phyloP scores from a whole-genome alignment of 2,329 filamentous ascomycete species.

The Sarocladium oryzae region DNA sequence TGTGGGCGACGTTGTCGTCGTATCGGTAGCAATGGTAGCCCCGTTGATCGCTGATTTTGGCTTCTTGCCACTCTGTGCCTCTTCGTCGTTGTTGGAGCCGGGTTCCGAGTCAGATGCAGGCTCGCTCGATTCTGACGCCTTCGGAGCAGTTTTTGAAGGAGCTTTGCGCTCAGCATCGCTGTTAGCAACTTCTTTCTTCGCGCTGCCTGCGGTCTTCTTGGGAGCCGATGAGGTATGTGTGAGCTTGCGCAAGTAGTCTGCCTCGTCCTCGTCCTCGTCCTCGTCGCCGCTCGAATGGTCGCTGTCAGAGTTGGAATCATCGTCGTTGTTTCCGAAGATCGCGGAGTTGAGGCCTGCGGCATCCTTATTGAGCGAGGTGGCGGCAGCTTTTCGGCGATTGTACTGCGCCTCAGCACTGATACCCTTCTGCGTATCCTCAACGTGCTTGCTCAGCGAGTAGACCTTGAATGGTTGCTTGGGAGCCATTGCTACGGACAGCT shows the following conservation, averaged over 20 bases:
- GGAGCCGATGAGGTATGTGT: slow-evolving; percentile 6
- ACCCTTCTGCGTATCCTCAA: slow-evolving; percentile 30
- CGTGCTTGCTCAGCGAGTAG: slow-evolving; percentile 31
- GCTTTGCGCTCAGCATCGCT: slow-evolving; percentile 33
- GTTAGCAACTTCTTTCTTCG: slow-evolving; percentile 32
- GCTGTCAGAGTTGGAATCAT: slow-evolving; percentile 23
- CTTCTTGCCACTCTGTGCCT: background rate
- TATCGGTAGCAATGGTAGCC: slow-evolving; percentile 17
- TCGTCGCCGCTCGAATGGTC: slow-evolving; percentile 27
- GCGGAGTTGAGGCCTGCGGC: slow-evolving; percentile 16
- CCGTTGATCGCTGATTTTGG: slow-evolving; percentile 20
- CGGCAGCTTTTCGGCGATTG: slow-evolving; percentile 23
- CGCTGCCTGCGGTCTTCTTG: slow-evolving; percentile 23
- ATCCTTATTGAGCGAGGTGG: slow-evolving; percentile 26
- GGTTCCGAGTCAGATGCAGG: slow-evolving; percentile 15
- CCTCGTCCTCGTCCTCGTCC: slow-evolving; percentile 17
- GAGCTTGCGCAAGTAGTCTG: slow-evolving; percentile 21
- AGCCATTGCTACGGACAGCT: slow-evolving; percentile 25
- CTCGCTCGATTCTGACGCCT: background rate
- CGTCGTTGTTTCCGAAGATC: slow-evolving; percentile 25
- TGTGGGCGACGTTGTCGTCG: slow-evolving; percentile 11
- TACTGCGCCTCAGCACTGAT: slow-evolving; percentile 25
- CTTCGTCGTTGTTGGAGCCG: slow-evolving; percentile 14
- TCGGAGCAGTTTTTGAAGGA: too few relatives aligned
- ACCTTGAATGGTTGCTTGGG: slow-evolving; percentile 29